Evolutionary conservation across 352 stramenopile genomes (phyloP), one percentile per base, ranked within the genome.

Genomic region (Globisporangium alternatum): DNA sequence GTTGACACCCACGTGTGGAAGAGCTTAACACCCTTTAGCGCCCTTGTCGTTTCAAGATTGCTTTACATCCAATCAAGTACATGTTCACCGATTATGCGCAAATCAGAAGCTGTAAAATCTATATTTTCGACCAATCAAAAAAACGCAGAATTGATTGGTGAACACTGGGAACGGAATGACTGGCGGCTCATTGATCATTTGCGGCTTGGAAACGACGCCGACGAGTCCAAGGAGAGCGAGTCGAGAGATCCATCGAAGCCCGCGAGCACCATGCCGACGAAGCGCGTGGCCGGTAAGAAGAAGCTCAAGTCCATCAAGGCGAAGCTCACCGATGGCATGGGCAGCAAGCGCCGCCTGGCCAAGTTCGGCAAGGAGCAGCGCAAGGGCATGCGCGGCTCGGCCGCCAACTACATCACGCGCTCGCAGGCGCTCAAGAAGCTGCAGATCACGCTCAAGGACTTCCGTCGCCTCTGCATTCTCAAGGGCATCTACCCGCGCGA

Each of bases 401-500:
- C 83, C 0, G 94, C 95, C 65, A 97, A 98, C 73, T 99, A 98
- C 88, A 97, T 99, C 64, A 98, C 94, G 55, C 89, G 97, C 48
- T 90, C 83, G 13, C 88, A 97, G 65, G 96, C 95, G 43, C 78
- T 99, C 49, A 98, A 98, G 71, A 89, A 90, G 57, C 81, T 98
- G 63, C 92, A 98, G 76, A 86, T 99, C 44, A 96, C 93, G 55
- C 87, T 99, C 59, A 98, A 99, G 74, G 97, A 99, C 68, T 99
- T 99, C 83, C 89, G 96, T 41, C 89, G 97, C 5, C 79, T 99
- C 1, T 99, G 97, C 74, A 99, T 99, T 72, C 82, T 99, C 47
- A 99, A 99, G 79, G 98, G 98, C 44, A 97, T 99, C 43, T 99
- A 99, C 82, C 98, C 98, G 22, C 86, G 98, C 56, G 95, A 99